phyloP scores from a whole-genome alignment of 345 rosid genomes.

The Linum trigynum region DNA sequence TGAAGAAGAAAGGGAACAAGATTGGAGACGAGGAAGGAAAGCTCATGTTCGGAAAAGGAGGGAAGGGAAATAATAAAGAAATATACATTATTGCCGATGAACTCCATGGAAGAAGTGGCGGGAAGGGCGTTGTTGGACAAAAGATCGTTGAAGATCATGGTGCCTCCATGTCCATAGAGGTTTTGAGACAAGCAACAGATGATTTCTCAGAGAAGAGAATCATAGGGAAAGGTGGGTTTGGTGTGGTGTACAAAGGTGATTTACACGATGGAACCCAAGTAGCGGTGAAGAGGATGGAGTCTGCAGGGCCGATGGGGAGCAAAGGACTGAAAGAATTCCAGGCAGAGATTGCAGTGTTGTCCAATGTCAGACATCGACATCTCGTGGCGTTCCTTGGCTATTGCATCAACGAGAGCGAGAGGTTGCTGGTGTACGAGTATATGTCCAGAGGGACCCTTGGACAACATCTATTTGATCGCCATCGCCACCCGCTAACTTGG shows the following conservation, averaged over 20 bases:
- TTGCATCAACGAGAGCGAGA: slow-evolving; percentile 67
- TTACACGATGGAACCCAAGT: slow-evolving; percentile 77
- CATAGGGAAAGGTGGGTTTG: slow-evolving; percentile 82
- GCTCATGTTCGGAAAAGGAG: background rate
- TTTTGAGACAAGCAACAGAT: slow-evolving; percentile 58
- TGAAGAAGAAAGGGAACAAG: slow-evolving; percentile 32
- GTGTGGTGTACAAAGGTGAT: slow-evolving; percentile 76
- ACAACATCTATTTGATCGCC: slow-evolving; percentile 65
- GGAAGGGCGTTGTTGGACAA: slow-evolving; percentile 31
- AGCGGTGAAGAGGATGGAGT: slow-evolving; percentile 84
- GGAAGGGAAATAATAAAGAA: background rate
- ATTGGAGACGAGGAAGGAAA: slow-evolving; percentile 34
- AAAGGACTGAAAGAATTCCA: slow-evolving; percentile 80
- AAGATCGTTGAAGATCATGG: slow-evolving; percentile 51
- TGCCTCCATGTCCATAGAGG: slow-evolving; percentile 53
- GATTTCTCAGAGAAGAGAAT: slow-evolving; percentile 60
- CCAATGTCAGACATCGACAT: slow-evolving; percentile 83
- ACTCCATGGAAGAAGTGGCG: background rate
- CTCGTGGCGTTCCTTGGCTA: slow-evolving; percentile 76
- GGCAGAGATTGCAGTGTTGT: slow-evolving; percentile 78
- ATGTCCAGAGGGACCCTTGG: slow-evolving; percentile 84
- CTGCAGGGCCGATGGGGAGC: slow-evolving; percentile 39
- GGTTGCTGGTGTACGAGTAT: slow-evolving; percentile 79
- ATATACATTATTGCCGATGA: background rate
- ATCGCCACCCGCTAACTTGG: slow-evolving; percentile 57